Percentiles rank a stretch among this genome's conserved stretches.
These are phyloP conservation scores for Wallacemonas rigidus DNA, from an alignment of 208 protist species.

Conservation along the genomic window DNA sequence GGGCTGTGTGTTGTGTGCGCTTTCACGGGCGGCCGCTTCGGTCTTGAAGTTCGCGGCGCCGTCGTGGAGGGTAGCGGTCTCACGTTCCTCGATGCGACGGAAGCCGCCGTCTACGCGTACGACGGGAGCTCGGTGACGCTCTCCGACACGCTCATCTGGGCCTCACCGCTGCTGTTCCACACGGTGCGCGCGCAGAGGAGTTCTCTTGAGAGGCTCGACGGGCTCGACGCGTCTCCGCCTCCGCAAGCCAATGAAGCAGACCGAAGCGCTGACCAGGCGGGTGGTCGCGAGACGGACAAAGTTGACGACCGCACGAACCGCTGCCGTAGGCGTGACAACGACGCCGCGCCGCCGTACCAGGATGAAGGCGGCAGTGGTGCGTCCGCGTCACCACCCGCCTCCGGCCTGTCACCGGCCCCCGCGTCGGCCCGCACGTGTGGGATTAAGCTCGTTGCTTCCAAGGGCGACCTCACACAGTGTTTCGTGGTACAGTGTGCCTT, in stretches of 20 bases:
- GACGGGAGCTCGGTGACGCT: conserved; percentile 50
- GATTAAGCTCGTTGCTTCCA: conserved; percentile 54
- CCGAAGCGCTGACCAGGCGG: no score
- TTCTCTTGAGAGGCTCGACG: background rate
- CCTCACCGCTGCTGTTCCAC: conserved; percentile 17
- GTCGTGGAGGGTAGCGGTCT: conserved; percentile 46
- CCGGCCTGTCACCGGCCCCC: background rate
- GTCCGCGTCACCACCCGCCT: background rate
- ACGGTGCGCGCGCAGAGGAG: background rate
- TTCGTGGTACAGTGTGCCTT: conserved; percentile 56
- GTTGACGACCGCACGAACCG: no score
- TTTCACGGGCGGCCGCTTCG: conserved; percentile 66
- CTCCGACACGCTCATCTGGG: conserved; percentile 53
- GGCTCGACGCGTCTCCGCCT: background rate
- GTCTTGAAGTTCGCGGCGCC: conserved; percentile 61
- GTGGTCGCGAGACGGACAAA: no score
- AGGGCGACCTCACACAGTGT: conserved; percentile 38
- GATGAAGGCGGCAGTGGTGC: no score
- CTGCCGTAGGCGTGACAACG: no score
- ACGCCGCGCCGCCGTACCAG: no score
- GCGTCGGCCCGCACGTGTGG: conserved; percentile 31
- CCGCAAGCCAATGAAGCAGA: no score
- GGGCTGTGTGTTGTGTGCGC: conserved; percentile 4
- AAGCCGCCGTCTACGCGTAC: conserved; percentile 70
- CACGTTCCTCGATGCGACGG: conserved; percentile 43